These are phyloP conservation scores for Amylocystis lapponica DNA, from an alignment of 768 basidiomycete genomes.

Conservation along the genomic window DNA sequence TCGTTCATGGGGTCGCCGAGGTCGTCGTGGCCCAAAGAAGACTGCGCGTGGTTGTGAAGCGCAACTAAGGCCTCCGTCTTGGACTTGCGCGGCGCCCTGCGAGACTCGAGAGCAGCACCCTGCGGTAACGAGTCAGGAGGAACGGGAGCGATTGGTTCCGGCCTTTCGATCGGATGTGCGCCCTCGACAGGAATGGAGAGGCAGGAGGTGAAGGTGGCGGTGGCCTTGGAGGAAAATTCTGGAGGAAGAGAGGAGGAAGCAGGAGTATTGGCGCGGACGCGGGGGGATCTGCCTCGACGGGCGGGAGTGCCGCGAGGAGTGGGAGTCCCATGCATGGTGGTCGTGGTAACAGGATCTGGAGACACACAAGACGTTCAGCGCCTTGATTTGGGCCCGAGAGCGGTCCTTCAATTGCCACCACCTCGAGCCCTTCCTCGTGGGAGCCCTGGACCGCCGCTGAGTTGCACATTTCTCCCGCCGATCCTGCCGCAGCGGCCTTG, in stretches of 20 bases:
- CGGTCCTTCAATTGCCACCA: constrained; percentile 9
- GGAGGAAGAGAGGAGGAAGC: constrained; percentile 23
- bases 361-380: constrained; percentile 10
- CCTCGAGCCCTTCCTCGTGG: constrained; percentile 13
- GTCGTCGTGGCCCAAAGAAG: constrained; percentile 51
- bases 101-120: constrained; percentile 32
- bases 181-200: constrained; percentile 77
- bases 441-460: constrained; percentile 13
- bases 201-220: constrained; percentile 53
- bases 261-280: constrained; percentile 41
- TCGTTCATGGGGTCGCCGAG: constrained; percentile 39
- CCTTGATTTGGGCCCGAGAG: constrained; percentile 7
- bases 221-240: constrained; percentile 44
- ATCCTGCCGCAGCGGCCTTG: constrained; percentile 13
- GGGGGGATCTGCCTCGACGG: constrained; percentile 54
- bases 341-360: constrained; percentile 15
- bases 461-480: constrained; percentile 11
- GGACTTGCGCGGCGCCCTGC: constrained; percentile 80
- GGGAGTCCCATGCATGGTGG: constrained; percentile 16
- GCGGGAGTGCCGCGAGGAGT: constrained; percentile 55
- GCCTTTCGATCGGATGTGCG: constrained; percentile 51
- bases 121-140: constrained; percentile 25
- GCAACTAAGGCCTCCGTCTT: constrained; percentile 85
- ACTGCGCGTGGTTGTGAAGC: constrained; percentile 60
- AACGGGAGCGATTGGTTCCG: constrained; percentile 10